Percentiles rank a stretch among this genome's conserved stretches.
Evolutionary conservation across 768 basidiomycete species (phyloP).

Genomic region (Auriscalpium vulgare): DNA sequence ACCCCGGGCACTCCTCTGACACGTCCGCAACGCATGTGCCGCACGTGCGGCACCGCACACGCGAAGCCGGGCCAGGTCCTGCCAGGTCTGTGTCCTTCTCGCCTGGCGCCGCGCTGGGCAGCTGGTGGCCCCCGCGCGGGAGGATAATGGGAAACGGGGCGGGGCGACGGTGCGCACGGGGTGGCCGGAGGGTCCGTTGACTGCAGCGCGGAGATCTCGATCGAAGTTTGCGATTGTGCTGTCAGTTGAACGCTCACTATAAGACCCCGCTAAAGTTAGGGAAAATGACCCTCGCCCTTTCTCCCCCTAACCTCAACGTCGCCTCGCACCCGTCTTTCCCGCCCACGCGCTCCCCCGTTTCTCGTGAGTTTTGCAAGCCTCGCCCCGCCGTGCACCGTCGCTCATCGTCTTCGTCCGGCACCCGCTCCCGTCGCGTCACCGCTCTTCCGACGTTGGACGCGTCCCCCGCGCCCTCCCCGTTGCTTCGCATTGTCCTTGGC

Average conservation of each 20-base stretch:
- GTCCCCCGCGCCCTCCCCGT: not conserved
- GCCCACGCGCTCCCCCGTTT: not conserved
- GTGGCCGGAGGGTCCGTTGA: not conserved
- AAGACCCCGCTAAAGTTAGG: conserved; percentile 9
- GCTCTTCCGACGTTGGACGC: not conserved
- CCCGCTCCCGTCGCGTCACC: not conserved
- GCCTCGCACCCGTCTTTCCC: conserved; percentile 10
- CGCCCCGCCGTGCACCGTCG: not conserved
- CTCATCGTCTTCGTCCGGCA: not conserved
- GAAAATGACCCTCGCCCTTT: conserved; percentile 19
- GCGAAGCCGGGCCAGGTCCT: not conserved
- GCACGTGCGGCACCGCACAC: not conserved
- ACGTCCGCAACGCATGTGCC: not conserved
- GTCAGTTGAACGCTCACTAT: conserved; percentile 12
- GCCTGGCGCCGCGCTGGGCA: too few relatives aligned
- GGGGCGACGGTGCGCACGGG: not conserved
- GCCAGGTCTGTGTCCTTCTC: too few relatives aligned
- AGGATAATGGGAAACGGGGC: not conserved
- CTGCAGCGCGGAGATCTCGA: conserved; percentile 11
- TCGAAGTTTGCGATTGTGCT: conserved; percentile 13
- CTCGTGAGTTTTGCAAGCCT: conserved; percentile 1
- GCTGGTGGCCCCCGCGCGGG: not conserved
- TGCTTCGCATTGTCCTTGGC: not conserved
- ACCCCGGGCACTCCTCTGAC: not conserved
- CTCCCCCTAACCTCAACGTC: conserved; percentile 19